Percentiles rank a stretch among this genome's conserved stretches.
phyloP scores from a whole-genome alignment of 306 rosid genomes.

The Ormosia semicastrata region DNA sequence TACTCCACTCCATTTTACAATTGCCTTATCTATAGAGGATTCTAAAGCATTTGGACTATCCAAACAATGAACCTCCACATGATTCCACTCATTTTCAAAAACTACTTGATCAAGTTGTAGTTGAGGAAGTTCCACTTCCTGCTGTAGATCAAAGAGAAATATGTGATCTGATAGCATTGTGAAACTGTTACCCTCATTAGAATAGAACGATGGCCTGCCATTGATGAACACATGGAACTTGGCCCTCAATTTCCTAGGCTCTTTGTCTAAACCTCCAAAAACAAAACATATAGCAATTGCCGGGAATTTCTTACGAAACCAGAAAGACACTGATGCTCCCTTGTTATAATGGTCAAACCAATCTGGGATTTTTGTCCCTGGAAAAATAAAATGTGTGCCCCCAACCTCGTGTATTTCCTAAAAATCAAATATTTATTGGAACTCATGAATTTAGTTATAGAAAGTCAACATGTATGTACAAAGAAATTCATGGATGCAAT shows the following conservation, averaged over 20 bases:
- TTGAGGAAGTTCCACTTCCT: background rate
- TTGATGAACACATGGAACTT: background rate
- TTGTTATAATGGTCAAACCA: background rate
- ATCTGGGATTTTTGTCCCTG: background rate
- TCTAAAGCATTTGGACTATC: background rate
- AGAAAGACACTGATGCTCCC: background rate
- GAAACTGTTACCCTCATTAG: background rate
- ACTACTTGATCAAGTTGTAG: background rate
- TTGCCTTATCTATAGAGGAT: background rate
- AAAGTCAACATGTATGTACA: no score
- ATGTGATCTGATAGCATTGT: background rate
- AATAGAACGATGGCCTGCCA: background rate
- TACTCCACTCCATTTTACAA: background rate
- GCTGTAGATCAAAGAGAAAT: background rate
- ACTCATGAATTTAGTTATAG: no score
- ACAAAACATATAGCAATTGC: background rate
- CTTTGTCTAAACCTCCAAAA: background rate
- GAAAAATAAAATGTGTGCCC: background rate
- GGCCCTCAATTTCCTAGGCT: background rate
- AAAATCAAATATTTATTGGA: background rate
- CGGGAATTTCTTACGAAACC: background rate
- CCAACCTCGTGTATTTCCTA: background rate
- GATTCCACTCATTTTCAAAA: background rate
- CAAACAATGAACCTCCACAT: background rate
- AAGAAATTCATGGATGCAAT: no score